These are phyloP conservation scores for Aureobasidium mangrovei DNA, from an alignment of 2,329 filamentous ascomycete genomes.

Conservation along the genomic window DNA sequence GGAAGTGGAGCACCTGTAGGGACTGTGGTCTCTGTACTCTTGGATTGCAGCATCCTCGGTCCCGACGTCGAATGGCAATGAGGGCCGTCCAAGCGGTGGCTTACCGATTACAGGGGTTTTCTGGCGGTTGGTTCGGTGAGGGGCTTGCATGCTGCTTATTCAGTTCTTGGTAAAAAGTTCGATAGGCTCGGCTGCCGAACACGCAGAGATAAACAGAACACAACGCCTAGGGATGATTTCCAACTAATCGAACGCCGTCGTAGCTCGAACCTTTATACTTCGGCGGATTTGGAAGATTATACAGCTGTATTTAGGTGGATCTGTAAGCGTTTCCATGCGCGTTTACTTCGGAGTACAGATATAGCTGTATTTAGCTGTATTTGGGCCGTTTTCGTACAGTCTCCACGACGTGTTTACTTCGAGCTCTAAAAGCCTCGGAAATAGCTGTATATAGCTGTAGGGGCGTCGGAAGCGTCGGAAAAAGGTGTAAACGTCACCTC, in stretches of 20 bases:
- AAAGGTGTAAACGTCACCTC: no score
- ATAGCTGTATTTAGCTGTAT: no score
- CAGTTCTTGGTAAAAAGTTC: neutral
- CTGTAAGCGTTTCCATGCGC: neutral
- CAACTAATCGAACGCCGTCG: neutral
- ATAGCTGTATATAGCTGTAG: no score
- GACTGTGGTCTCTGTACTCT: neutral
- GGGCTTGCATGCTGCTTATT: conserved; percentile 5
- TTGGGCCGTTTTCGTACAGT: no score
- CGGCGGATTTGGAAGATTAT: neutral
- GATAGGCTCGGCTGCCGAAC: neutral
- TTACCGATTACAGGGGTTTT: conserved; percentile 5
- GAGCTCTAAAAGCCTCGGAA: no score
- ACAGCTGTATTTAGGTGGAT: neutral
- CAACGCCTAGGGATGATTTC: neutral
- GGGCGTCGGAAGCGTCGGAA: no score
- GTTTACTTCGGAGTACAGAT: no score
- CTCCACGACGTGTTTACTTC: no score
- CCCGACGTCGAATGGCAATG: neutral
- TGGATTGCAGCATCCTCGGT: neutral
- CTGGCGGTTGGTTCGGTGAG: conserved; percentile 4
- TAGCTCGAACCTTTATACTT: neutral
- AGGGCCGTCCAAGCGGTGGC: conserved; percentile 8
- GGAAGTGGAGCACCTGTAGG: neutral
- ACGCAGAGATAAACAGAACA: neutral